These are phyloP conservation scores for Albifimbria verrucaria DNA, from an alignment of 2,329 filamentous ascomycete species.

Conservation along the genomic window DNA sequence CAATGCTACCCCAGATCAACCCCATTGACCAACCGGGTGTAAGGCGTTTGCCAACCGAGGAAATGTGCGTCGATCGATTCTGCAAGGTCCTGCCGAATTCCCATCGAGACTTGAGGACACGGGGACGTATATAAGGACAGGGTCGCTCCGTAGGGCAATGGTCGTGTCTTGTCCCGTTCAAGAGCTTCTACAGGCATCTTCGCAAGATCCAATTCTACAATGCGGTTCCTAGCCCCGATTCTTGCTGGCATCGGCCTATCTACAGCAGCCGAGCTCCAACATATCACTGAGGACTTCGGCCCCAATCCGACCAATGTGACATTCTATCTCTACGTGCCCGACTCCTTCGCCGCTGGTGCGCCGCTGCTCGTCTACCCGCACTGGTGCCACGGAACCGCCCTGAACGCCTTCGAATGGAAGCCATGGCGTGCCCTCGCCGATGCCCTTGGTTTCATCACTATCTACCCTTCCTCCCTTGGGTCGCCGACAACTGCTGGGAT, in stretches of 20 bases:
- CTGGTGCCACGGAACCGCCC: constrained; percentile 54
- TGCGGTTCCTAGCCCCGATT: background rate
- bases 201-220: background rate
- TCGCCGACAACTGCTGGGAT: constrained; percentile 54
- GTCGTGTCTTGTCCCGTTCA: no score
- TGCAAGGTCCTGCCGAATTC: background rate
- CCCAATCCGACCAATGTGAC: constrained; percentile 45
- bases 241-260: background rate
- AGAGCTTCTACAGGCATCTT: no score
- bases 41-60: background rate
- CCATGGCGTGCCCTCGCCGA: constrained; percentile 53
- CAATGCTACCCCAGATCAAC: background rate
- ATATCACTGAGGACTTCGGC: constrained; percentile 1
- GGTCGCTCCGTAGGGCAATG: no score
- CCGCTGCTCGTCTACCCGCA: constrained; percentile 54
- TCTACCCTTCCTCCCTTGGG: constrained; percentile 36
- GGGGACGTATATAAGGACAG: background rate
- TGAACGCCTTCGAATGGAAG: constrained; percentile 44
- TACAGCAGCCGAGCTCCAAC: background rate
- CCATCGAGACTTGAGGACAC: background rate
- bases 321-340: constrained; percentile 51
- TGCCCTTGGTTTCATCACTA: constrained; percentile 49
- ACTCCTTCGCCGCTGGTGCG: constrained; percentile 37
- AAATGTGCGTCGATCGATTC: background rate
- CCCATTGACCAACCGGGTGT: background rate